Percentiles rank a stretch among this genome's conserved stretches.
Evolutionary conservation across 768 basidiomycete species (phyloP).

Genomic region (Mycena galopus): DNA sequence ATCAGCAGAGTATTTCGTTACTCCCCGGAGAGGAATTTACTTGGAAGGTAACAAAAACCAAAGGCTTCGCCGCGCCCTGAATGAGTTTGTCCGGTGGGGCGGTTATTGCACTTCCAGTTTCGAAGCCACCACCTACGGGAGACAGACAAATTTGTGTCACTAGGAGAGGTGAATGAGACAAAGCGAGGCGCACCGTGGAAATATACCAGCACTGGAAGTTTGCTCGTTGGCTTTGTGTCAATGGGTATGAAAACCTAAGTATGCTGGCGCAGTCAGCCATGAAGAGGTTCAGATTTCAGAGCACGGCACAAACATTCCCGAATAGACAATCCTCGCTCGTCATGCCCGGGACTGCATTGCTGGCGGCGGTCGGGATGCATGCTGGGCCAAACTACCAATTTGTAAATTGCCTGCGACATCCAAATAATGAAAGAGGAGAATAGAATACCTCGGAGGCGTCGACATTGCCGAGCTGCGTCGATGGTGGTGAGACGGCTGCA

Average conservation of each 20-base stretch:
- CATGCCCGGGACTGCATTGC: slow-evolving; percentile 34
- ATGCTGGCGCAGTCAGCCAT: background rate
- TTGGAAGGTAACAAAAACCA: slow-evolving; percentile 58
- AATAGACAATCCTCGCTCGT: slow-evolving; percentile 59
- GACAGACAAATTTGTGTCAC: background rate
- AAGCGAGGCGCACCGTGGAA: slow-evolving; percentile 51
- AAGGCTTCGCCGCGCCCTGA: slow-evolving; percentile 45
- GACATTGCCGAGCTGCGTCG: slow-evolving; percentile 50
- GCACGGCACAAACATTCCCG: slow-evolving; percentile 48
- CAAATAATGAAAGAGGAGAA: background rate
- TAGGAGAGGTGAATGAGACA: background rate
- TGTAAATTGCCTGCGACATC: background rate
- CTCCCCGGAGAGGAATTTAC: too few species aligned
- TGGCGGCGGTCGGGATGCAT: slow-evolving; percentile 47
- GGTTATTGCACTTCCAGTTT: slow-evolving; percentile 50
- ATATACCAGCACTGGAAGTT: slow-evolving; percentile 52
- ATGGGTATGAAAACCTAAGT: slow-evolving; percentile 33
- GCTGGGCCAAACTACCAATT: slow-evolving; percentile 47
- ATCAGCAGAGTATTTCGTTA: too few species aligned
- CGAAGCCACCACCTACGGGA: slow-evolving; percentile 57
- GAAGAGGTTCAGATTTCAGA: background rate
- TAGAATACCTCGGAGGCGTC: slow-evolving; percentile 47
- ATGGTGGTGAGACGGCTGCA: slow-evolving; percentile 54
- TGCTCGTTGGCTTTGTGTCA: slow-evolving; percentile 2
- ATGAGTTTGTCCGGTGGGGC: slow-evolving; percentile 49